Conservation (phyloP, 176 grass and related monocot genomes). For the Aegilops longissima region DNA sequence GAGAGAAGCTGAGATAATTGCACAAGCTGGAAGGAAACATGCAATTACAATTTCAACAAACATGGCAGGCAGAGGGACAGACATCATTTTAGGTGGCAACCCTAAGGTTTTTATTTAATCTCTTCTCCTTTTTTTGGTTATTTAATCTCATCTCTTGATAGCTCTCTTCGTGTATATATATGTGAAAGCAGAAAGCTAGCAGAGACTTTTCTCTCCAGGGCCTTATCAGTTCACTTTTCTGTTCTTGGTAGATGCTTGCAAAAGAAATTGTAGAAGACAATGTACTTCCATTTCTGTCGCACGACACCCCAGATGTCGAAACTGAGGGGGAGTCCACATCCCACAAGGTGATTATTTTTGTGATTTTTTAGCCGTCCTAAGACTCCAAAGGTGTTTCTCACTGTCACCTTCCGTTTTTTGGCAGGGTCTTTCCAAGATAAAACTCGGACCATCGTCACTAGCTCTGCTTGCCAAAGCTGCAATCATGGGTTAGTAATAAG, state of each 20-base stretch:
- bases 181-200: slow-evolving; percentile 10
- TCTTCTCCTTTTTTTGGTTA: background rate
- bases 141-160: slow-evolving; percentile 2
- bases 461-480: slow-evolving; percentile 80
- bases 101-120: slow-evolving; percentile 61
- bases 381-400: slow-evolving; percentile 23
- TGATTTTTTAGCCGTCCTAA: background rate
- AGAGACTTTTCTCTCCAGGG: slow-evolving; percentile 12
- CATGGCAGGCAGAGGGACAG: slow-evolving; percentile 97
- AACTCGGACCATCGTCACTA: slow-evolving; percentile 66
- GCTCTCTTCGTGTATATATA: slow-evolving; percentile 13
- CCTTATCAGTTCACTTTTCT: slow-evolving; percentile 23
- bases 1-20: slow-evolving; percentile 94
- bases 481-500: slow-evolving; percentile 68
- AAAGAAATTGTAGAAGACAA: slow-evolving; percentile 90
- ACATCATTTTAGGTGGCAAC: slow-evolving; percentile 98
- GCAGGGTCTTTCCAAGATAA: slow-evolving; percentile 83
- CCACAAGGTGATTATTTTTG: slow-evolving; percentile 51
- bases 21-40: slow-evolving; percentile 92
- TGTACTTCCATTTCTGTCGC: slow-evolving; percentile 75
- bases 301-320: slow-evolving; percentile 63
- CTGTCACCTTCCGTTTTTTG: slow-evolving; percentile 19
- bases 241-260: slow-evolving; percentile 77
- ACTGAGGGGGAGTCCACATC: slow-evolving; percentile 54
- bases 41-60: slow-evolving; percentile 99